Evolutionary conservation across 306 rosid genomes (phyloP), one percentile per base, ranked within the genome.

Genomic region (Inga oerstediana): DNA sequence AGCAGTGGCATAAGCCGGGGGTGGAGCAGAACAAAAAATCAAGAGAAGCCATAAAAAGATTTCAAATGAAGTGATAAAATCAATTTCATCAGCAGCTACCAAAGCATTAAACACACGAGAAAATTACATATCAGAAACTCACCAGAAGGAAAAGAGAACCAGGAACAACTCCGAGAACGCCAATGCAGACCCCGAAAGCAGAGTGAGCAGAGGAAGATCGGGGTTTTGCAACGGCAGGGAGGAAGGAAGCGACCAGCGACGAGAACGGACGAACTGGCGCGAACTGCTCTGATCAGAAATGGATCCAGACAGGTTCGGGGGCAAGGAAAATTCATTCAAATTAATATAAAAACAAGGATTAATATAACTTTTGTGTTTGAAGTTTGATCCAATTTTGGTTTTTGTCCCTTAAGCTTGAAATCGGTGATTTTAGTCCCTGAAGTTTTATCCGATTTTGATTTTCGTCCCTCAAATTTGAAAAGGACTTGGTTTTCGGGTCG

Each of bases 311-410:
- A 10, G 3, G 32, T 7, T 12, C 65, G 3, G 65, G 30, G 65
- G 32, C 3, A 32, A n/a, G 65, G 32, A 59, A 59, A 59, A 8
- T 59, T 59, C 65, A 59, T 59, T 59, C 32, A n/a, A 22, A 59
- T 19, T 7, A n/a, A n/a, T 0, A 0, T 2, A 3, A 22, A 9
- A n/a, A 3, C 1, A 4, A 52, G 4, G 0, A n/a, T n/a, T n/a
- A n/a, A n/a, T n/a, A n/a, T n/a, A n/a, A n/a, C n/a, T n/a, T n/a
- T n/a, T n/a, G n/a, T n/a, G n/a, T n/a, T n/a, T n/a, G n/a, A n/a
- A n/a, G n/a, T n/a, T n/a, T n/a, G n/a, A n/a, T n/a, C n/a, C n/a
- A n/a, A n/a, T n/a, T n/a, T n/a, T n/a, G n/a, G n/a, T n/a, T n/a
- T n/a, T n/a, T n/a, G n/a, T n/a, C n/a, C n/a, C n/a, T n/a, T n/a